phyloP scores from a whole-genome alignment of 177 flowering plant species.

The Vitis hybrid region DNA sequence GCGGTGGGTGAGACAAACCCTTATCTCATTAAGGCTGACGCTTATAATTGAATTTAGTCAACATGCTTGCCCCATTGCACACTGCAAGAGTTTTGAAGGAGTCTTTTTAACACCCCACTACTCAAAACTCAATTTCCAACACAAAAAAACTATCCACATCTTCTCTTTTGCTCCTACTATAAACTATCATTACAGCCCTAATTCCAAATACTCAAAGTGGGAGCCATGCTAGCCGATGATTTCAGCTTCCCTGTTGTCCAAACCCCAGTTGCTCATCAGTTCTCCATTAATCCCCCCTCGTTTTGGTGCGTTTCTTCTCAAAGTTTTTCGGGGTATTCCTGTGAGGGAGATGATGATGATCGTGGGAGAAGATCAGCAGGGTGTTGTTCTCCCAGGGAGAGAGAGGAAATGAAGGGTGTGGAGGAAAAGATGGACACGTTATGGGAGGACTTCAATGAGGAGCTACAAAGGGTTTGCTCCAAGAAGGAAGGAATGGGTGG shows the following conservation, averaged over 20 bases:
- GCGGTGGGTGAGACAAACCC: not conserved
- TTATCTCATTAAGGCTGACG: no score
- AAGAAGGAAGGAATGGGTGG: not conserved
- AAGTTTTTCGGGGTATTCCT: not conserved
- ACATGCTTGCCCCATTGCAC: no score
- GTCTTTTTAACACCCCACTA: no score
- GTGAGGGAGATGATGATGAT: not conserved
- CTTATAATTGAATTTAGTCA: not conserved
- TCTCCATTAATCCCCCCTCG: not conserved
- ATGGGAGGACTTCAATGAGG: slow-evolving; percentile 9
- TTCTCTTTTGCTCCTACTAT: not conserved
- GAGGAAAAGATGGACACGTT: slow-evolving; percentile 17
- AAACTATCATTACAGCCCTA: no score
- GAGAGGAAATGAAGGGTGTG: not conserved
- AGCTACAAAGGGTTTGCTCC: slow-evolving; percentile 2
- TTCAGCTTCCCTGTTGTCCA: slow-evolving; percentile 17
- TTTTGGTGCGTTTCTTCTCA: slow-evolving; percentile 12
- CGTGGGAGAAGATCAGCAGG: no score
- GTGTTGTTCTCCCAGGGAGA: no score
- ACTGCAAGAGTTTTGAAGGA: no score
- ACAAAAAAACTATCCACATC: not conserved
- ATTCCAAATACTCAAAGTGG: not conserved
- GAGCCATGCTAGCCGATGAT: slow-evolving; percentile 11
- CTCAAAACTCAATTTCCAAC: no score
- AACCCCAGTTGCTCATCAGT: not conserved